Base-by-base conservation (phyloP, 352 stramenopile species). In the Phytopythium oedochilum region DNA sequence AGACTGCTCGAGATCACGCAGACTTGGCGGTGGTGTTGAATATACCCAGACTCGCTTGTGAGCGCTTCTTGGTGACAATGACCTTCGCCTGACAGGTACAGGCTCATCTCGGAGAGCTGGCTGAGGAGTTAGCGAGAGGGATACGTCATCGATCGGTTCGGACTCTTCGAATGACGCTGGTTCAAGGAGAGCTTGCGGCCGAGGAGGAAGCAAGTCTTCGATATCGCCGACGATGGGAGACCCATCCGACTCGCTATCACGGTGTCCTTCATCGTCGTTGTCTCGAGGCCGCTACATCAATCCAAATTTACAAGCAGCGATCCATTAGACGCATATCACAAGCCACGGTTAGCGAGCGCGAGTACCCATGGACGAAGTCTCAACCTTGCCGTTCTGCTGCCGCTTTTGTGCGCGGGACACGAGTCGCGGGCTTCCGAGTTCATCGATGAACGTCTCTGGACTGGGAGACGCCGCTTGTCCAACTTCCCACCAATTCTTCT, bases 141-240 rank as follows among this genome's bases (percentile, higher is more conserved):
- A 29, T 4, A 71, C 32, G 23, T 35, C 44, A 43, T 90, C 74
- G 18, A 78, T 55, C 2, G 61, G 64, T 23, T 77, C 54, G 4
- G 73, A 79, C 40, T 88, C 77, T 70, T 90, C 77, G 60, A 55
- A 12, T 39, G 44, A 7, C 51, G 43, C 22, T 54, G 38, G 34
- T 65, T 50, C 49, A 25, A 55, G 23, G 23, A 55, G 25, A 35
- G 25, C 35, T 57, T 71, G 64, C 11, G 77, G 82, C 22, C 65
- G 64, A 9, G 75, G 75, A 22, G 76, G 66, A 6, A 91, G 46
- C 22, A 93, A 28, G 34, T 91, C 81, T 53, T 90, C 78, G 43
- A 89, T 83, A 43, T 86, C 76, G 2, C 53, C 61, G 45, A 86
- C 9, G 4, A 74, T 52, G 5, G 78, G 67, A 2, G 63, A 70